phyloP scores from a whole-genome alignment of 805 yeast genomes.

The Starmerella lactis-condensi region DNA sequence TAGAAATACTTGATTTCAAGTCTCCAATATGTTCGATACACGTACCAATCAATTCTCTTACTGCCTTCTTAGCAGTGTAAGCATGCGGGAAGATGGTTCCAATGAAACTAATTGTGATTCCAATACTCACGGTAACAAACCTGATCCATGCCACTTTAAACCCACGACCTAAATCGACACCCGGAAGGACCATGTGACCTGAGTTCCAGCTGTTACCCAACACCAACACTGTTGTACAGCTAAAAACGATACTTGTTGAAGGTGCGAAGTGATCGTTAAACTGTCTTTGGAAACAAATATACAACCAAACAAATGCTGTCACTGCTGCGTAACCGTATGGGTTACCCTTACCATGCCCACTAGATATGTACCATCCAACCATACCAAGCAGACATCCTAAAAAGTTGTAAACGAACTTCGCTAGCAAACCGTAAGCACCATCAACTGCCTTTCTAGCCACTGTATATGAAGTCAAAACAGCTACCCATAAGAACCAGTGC shows the following conservation, averaged over 20 bases:
- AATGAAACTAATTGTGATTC: slow-evolving; percentile 19
- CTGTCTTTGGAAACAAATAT: slow-evolving; percentile 20
- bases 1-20: slow-evolving; percentile 18
- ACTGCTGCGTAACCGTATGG: slow-evolving; percentile 22
- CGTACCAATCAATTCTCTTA: slow-evolving; percentile 18
- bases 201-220: slow-evolving; percentile 22
- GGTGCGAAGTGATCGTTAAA: slow-evolving; percentile 19
- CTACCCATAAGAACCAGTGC: slow-evolving; percentile 20
- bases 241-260: slow-evolving; percentile 19
- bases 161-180: slow-evolving; percentile 18
- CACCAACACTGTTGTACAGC: slow-evolving; percentile 19
- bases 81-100: slow-evolving; percentile 21
- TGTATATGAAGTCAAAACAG: slow-evolving; percentile 20
- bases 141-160: slow-evolving; percentile 23
- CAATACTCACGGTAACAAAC: slow-evolving; percentile 20
- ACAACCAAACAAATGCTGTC: slow-evolving; percentile 16
- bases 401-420: slow-evolving; percentile 19
- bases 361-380: slow-evolving; percentile 23
- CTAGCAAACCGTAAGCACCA: slow-evolving; percentile 18
- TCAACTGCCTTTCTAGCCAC: slow-evolving; percentile 21
- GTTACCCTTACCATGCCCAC: slow-evolving; percentile 22
- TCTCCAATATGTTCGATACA: slow-evolving; percentile 18
- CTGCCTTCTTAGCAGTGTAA: slow-evolving; percentile 19
- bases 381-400: slow-evolving; percentile 21
- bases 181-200: slow-evolving; percentile 11